A percentile compares a stretch with the other conserved stretches of the same genome.
phyloP scores from a whole-genome alignment of 345 rosid species.

The Raphanus raphanistrum region DNA sequence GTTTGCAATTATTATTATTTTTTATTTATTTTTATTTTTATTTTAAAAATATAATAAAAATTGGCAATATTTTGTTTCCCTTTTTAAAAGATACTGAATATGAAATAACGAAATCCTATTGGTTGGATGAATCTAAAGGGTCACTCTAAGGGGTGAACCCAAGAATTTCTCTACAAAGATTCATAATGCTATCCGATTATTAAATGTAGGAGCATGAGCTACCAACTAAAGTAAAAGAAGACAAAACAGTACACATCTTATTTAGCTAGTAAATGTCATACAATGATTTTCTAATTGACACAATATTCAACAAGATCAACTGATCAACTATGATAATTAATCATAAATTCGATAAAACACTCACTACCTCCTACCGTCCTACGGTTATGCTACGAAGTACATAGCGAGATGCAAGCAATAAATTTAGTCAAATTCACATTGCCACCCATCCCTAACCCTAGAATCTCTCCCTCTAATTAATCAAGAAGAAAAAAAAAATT shows the following conservation, averaged over 20 bases:
- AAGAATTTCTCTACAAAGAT: neutral
- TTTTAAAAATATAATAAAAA: no score
- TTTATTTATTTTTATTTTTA: no score
- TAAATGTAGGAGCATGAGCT: neutral
- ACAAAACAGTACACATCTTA: neutral
- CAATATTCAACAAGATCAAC: neutral
- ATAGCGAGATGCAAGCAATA: constrained; percentile 27
- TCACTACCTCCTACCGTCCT: constrained; percentile 14
- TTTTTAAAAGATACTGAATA: no score
- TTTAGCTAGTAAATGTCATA: neutral
- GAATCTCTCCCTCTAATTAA: constrained; percentile 11
- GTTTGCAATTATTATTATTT: no score
- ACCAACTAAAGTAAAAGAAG: constrained; percentile 1
- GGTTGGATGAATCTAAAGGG: no score
- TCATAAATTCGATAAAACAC: constrained; percentile 15
- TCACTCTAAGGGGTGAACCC: no score
- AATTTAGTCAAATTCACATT: constrained; percentile 27
- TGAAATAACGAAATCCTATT: no score
- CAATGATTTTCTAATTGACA: neutral
- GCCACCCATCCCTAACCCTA: constrained; percentile 39
- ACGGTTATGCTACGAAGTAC: neutral
- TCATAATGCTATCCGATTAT: neutral
- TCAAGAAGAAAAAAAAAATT: neutral
- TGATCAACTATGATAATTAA: constrained; percentile 2
- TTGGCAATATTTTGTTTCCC: no score